Evolutionary conservation across 176 grass and related monocot species (phyloP), one percentile per base, ranked within the genome.

Genomic region (Chrysopogon serrulatus): DNA sequence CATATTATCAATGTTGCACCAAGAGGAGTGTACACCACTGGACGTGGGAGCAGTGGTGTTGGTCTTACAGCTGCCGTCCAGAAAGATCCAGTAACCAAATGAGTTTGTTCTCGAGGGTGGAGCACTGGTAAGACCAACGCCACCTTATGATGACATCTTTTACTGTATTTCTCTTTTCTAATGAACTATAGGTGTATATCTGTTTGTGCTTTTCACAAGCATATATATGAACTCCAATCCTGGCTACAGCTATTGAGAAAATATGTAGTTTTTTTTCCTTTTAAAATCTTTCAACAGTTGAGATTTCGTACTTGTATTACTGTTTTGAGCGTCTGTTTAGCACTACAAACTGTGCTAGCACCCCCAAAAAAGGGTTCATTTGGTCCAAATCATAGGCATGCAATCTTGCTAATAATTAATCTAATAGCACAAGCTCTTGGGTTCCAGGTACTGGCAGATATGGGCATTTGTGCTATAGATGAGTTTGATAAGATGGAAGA

Each of bases 401-500:
- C 34, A 41, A 59, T 78, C 44, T 5, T 75, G 79, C 61, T 63
- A 68, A 68, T 43, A n/a, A 54, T 60, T 59, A 48, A 39, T 81
- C 31, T 61, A 14, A 66, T 51, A 62, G 18, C 63, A 65, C 17
- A 40, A 81, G 73, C 40, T 57, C 11, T 78, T 71, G 45, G 35
- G 77, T 95, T 88, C 79, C 87, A 98, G 96, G 96, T 98, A 65
- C 79, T 99, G 57, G 89, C 97, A 35, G 97, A 99, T 80, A 96
- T 99, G 97, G 97, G 93, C 44, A 99, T 99, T 74, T 99, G 97
- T 33, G 97, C 97, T n/a, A 99, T 99, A 75, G 97, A 99, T 69
- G 97, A 99, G 53, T 99, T 99, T 76, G 97, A 99, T 79, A 99
- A 99, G 86, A 99, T 99, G 97, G 97, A 99, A 79, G 97, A 99